Evolutionary conservation across 2,329 filamentous ascomycete genomes (phyloP).

Genomic region (Alternaria atra): DNA sequence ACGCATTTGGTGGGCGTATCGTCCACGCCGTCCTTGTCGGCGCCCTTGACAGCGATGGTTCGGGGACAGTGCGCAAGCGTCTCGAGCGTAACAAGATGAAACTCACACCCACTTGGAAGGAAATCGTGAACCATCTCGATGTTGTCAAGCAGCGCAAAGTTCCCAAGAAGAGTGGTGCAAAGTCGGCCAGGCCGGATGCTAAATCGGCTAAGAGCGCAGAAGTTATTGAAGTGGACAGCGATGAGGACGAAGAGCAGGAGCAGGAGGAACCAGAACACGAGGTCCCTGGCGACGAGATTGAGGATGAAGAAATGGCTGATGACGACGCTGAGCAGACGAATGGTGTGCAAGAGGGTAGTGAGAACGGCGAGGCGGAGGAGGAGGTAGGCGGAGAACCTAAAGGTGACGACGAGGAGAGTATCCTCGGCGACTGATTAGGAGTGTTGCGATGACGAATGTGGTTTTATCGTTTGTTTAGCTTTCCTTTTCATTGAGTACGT

Average conservation of each 20-base stretch:
- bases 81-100: slow-evolving; percentile 81
- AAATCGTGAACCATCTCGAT: slow-evolving; percentile 83
- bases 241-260: slow-evolving; percentile 44
- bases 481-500: neutral
- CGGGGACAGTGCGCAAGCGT: slow-evolving; percentile 69
- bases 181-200: slow-evolving; percentile 47
- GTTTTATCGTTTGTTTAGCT: slow-evolving; percentile 1
- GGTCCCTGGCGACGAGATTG: slow-evolving; percentile 40
- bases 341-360: slow-evolving; percentile 46
- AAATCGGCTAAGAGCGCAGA: slow-evolving; percentile 55
- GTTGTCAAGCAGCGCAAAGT: slow-evolving; percentile 57
- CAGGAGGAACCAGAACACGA: slow-evolving; percentile 28
- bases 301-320: slow-evolving; percentile 54
- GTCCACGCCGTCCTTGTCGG: slow-evolving; percentile 80
- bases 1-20: slow-evolving; percentile 84
- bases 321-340: slow-evolving; percentile 54
- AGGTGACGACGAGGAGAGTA: slow-evolving; percentile 52
- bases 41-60: slow-evolving; percentile 69
- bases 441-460: neutral
- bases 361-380: slow-evolving; percentile 39
- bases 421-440: slow-evolving; percentile 50
- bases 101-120: slow-evolving; percentile 85
- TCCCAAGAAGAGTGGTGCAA: slow-evolving; percentile 28
- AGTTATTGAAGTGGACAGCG: slow-evolving; percentile 45
- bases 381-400: slow-evolving; percentile 36